Base-by-base conservation (phyloP, 2,329 filamentous ascomycete genomes). In the Thielaviopsis ethacetica region DNA sequence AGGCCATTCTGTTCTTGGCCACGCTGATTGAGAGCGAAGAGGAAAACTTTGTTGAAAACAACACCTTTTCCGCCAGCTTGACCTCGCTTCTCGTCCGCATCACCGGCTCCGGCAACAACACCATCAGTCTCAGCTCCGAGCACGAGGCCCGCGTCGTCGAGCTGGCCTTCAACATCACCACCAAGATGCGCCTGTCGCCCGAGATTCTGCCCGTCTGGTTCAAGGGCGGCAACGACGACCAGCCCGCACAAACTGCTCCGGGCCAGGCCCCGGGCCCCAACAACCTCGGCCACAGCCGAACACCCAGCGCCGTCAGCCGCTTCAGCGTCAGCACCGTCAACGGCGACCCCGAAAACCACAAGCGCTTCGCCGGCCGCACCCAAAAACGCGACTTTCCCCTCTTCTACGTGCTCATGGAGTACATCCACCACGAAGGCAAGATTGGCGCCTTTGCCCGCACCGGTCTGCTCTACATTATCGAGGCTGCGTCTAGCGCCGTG, bases 401-500 rank as follows among this genome's bases (percentile, higher is more conserved):
- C 1, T 97, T 96, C 72, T 97, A 97, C 68, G 80, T 97, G 49
- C 76, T 98, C 64, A 88, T 98, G 68, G 91, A 98, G 68, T 95
- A 95, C 68, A 94, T 98, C 57, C 91, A 98, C 67, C 86, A 95
- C 64, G 91, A 96, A 68, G 93, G 93, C 50, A 85, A 91, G 59
- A 86, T 94, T 19, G 93, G 93, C 13, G 93, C 98, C 70, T 98
- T 98, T 75, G 91, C 93, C 2, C 79, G 93, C 60, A 98, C 93
- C 0, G 93, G 93, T 0, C 71, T 98, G 62, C 77, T 98, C 7
- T 98, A 98, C 71, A 88, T 98, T 61, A 95, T 97, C 65, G 91
- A 97, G 71, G 88, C 89, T 0, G 89, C 91, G 0, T 91, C 89
- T 0, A 85, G 83, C 64, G 95, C 90, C 0, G 80, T 83, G 21